These are phyloP conservation scores for Ustulina deusta DNA, from an alignment of 2,329 filamentous ascomycete genomes.

Conservation along the genomic window DNA sequence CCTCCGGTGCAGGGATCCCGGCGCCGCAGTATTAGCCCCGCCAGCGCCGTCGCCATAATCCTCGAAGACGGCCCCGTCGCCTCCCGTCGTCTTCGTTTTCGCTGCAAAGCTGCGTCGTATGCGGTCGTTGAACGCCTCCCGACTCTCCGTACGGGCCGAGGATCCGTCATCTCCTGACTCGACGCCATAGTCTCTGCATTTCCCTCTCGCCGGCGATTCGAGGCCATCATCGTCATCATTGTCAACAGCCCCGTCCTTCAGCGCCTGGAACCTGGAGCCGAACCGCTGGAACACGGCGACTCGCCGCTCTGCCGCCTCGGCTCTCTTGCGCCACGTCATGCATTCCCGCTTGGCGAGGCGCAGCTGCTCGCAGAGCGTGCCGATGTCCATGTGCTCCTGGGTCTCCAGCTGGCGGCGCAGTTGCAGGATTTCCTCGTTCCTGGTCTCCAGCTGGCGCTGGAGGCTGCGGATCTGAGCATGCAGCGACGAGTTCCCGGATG, in stretches of 20 bases:
- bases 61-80: constrained; percentile 16
- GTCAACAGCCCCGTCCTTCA: constrained; percentile 19
- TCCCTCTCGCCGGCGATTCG: no score
- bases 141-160: constrained; percentile 36
- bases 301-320: constrained; percentile 66
- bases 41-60: background rate
- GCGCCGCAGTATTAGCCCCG: background rate
- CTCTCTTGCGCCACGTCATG: constrained; percentile 65
- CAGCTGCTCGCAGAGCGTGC: constrained; percentile 62
- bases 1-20: constrained; percentile 2
- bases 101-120: constrained; percentile 29
- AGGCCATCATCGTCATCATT: background rate
- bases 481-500: constrained; percentile 52
- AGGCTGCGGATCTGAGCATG: constrained; percentile 64
- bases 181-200: no score
- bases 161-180: constrained; percentile 14
- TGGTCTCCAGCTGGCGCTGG: constrained; percentile 59
- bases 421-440: constrained; percentile 60
- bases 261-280: constrained; percentile 43
- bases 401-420: constrained; percentile 61
- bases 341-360: constrained; percentile 57
- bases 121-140: constrained; percentile 32
- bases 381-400: constrained; percentile 57
- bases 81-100: background rate
- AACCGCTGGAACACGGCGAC: constrained; percentile 62